Base-by-base conservation (phyloP, 1,284 basidiomycete genomes). In the Mycena citricolor region DNA sequence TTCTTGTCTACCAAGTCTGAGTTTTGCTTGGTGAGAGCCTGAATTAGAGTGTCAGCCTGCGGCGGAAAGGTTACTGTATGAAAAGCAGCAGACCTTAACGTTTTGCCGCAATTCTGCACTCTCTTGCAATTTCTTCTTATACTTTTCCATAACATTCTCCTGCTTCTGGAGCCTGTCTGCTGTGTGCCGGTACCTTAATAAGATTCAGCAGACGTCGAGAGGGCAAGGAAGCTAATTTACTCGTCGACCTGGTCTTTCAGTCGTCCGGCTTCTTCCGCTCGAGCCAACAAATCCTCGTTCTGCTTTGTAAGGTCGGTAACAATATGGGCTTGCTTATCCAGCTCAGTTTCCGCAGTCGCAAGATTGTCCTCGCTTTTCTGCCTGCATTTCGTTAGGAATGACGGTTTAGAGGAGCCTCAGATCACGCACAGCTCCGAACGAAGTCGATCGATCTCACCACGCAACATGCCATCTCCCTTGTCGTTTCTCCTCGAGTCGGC, bases 81-180 rank as follows among this genome's bases (percentile, higher is more conserved):
- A 28, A 43, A 34, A 37, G 7, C 22, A 22, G 33, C 29, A 4
- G 8, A 32, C 90, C 70, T 92, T 92, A 59, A 97, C 77, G 55
- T 87, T 83, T 51, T 92, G 81, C 19, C 91, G 82, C 29, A 95
- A 74, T 56, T 94, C 90, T 3, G 90, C 90, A 4, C 86, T 83
- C 62, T 97, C 95, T 57, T 98, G 95, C 4, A 98, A 76, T 68
- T 98, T 98, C 76, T 93, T 95, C 73, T 95, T 95, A 70, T 97
- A 97, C 66, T 98, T 99, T 66, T 98, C 94, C 77, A 97, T 92
- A 24, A 95, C 94, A 58, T 95, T 95, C 64, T 98, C 95, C 5
- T 86, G 89, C 72, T 95, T 97, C 59, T 91, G 86, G 24, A 94
- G 70, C 51, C 85, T 89, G 57, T 97, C 95, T 4, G 90, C 88